phyloP scores from a whole-genome alignment of 2,329 filamentous ascomycete species.

The Sporothrix pseudoabietina region DNA sequence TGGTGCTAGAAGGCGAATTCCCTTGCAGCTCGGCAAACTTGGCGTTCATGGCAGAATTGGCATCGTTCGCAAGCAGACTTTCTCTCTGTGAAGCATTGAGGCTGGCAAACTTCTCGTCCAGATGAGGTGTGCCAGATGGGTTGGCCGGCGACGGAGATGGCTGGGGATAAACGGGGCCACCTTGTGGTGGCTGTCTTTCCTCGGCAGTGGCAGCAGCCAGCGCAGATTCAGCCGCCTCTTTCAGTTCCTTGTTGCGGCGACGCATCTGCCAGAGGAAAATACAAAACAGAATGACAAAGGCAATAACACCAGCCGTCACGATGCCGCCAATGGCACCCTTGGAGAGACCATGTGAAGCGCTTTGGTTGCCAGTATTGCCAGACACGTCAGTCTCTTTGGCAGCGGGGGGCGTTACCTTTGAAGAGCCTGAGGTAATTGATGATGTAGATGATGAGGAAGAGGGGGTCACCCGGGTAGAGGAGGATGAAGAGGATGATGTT shows the following conservation, averaged over 20 bases:
- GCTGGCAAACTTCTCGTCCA: background rate
- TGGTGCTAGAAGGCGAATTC: conserved; percentile 1
- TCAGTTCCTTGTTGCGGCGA: background rate
- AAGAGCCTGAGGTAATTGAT: conserved; percentile 23
- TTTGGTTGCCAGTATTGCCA: background rate
- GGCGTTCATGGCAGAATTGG: background rate
- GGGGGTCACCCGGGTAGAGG: background rate
- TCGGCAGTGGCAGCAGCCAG: background rate
- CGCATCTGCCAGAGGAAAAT: conserved; percentile 28
- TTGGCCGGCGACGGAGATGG: background rate
- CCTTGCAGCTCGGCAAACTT: conserved; percentile 15
- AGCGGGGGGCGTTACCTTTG: background rate
- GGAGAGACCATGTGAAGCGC: conserved; percentile 34
- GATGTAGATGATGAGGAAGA: background rate
- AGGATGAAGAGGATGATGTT: background rate
- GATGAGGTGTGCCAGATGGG: background rate
- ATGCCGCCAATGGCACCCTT: conserved; percentile 43
- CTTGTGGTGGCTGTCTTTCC: background rate
- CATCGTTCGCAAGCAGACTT: background rate
- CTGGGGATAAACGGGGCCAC: background rate
- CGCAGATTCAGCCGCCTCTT: background rate
- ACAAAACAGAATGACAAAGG: conserved; percentile 38
- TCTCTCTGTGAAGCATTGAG: background rate
- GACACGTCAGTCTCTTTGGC: background rate
- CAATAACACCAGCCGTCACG: conserved; percentile 39